phyloP scores from a whole-genome alignment of 768 basidiomycete species.

The Mycena polygramma region DNA sequence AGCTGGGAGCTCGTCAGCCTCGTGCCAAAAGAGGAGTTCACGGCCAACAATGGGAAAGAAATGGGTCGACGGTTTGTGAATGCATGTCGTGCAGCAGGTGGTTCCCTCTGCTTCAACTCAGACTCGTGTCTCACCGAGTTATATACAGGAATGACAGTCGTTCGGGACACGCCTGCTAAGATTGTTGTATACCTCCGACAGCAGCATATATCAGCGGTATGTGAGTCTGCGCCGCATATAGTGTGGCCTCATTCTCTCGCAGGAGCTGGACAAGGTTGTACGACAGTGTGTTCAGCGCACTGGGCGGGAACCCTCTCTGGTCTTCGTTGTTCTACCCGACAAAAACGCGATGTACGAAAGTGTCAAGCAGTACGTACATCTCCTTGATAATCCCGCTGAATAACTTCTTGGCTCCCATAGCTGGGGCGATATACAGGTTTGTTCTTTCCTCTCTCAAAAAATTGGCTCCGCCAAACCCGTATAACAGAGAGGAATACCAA shows the following conservation, averaged over 20 bases:
- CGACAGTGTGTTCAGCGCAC: slow-evolving; percentile 57
- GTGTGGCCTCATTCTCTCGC: background rate
- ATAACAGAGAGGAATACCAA: background rate
- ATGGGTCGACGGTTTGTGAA: slow-evolving; percentile 65
- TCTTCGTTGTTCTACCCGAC: slow-evolving; percentile 80
- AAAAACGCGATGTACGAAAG: slow-evolving; percentile 73
- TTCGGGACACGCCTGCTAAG: background rate
- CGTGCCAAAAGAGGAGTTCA: slow-evolving; percentile 70
- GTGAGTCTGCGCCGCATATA: background rate
- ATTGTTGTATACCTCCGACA: background rate
- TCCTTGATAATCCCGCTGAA: background rate
- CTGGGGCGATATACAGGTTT: background rate
- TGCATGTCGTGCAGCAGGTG: slow-evolving; percentile 69
- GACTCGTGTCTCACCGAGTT: background rate
- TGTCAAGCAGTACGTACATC: slow-evolving; percentile 78
- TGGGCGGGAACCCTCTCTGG: slow-evolving; percentile 61
- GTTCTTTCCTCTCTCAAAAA: background rate
- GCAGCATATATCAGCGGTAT: background rate
- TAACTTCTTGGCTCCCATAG: background rate
- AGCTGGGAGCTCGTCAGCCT: slow-evolving; percentile 76
- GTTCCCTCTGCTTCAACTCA: background rate
- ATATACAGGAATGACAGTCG: background rate
- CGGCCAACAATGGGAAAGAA: slow-evolving; percentile 55
- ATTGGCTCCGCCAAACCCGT: too few species aligned
- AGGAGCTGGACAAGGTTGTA: slow-evolving; percentile 62